Evolutionary conservation across 1,139 yeast species (phyloP).

Genomic region (Barnettozyma hawaiiensis): DNA sequence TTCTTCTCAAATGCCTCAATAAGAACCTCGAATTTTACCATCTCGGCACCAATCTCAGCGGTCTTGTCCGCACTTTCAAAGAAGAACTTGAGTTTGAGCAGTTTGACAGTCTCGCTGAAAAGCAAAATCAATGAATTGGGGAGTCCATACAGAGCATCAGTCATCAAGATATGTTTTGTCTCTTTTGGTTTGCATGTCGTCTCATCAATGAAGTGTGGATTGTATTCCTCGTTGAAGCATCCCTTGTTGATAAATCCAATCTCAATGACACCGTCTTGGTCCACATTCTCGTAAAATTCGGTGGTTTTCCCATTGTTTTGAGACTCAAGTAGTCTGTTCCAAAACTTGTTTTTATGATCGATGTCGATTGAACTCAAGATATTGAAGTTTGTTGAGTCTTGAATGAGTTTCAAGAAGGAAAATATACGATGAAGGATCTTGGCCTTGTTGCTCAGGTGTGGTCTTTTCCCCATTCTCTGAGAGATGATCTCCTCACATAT

Average conservation of each 20-base stretch:
- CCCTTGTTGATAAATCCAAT: conserved; percentile 25
- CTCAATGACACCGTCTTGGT: conserved; percentile 39
- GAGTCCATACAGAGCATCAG: conserved; percentile 78
- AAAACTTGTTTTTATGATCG: conserved; percentile 14
- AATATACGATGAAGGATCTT: conserved; percentile 71
- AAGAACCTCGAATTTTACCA: conserved; percentile 37
- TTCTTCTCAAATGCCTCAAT: conserved; percentile 46
- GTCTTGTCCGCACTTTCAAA: conserved; percentile 32
- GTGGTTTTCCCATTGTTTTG: conserved; percentile 18
- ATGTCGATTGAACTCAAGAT: conserved; percentile 16
- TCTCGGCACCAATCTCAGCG: conserved; percentile 17
- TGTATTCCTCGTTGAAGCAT: conserved; percentile 15
- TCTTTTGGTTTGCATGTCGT: conserved; percentile 36
- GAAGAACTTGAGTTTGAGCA: conserved; percentile 57
- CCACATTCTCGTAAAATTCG: conserved; percentile 35
- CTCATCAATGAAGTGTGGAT: conserved; percentile 34
- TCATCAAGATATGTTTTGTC: conserved; percentile 55
- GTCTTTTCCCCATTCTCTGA: conserved; percentile 61
- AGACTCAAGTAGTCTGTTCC: conserved; percentile 12
- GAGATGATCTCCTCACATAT: conserved; percentile 74
- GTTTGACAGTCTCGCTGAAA: conserved; percentile 64
- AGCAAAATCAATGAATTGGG: conserved; percentile 74
- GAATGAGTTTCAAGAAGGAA: conserved; percentile 68
- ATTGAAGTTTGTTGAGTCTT: conserved; percentile 30
- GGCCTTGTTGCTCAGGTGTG: conserved; percentile 70